These are phyloP conservation scores for Oenanthe javanica DNA, from an alignment of 140 eudicot genomes.

Conservation along the genomic window DNA sequence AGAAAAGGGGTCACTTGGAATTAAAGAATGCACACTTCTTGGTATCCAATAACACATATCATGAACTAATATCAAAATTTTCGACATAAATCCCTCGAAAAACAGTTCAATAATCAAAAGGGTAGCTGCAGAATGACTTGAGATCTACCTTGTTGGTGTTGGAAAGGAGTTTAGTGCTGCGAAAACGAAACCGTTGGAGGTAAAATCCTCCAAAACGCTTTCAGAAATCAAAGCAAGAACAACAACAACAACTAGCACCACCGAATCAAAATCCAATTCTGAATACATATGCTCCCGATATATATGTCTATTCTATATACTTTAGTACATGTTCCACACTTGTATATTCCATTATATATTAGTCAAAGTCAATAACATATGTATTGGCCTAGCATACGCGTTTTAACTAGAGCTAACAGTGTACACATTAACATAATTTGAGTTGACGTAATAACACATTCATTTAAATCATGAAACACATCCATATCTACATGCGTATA, in stretches of 20 bases:
- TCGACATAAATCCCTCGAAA: background rate
- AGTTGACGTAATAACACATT: background rate
- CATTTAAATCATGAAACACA: background rate
- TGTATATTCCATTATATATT: background rate
- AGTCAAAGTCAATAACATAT: background rate
- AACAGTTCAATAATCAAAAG: background rate
- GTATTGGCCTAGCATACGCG: background rate
- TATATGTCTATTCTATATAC: slow-evolving; percentile 9
- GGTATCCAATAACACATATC: background rate
- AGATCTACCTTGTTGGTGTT: slow-evolving; percentile 9
- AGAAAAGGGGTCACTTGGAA: background rate
- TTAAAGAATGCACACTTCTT: background rate
- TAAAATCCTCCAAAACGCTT: slow-evolving; percentile 1
- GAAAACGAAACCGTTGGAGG: slow-evolving; percentile 9
- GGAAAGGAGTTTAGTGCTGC: slow-evolving; percentile 5
- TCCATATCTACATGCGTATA: background rate
- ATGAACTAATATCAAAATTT: background rate
- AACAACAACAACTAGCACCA: background rate
- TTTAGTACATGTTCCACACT: background rate
- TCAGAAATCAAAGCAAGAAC: slow-evolving; percentile 13
- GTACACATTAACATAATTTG: background rate
- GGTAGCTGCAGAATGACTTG: background rate
- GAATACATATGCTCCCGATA: slow-evolving; percentile 7
- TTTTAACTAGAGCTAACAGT: background rate
- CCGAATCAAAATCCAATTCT: slow-evolving; percentile 3